These are phyloP conservation scores for Mortierella sp. DNA, from an alignment of 371 early-diverging fungal genomes.

Conservation along the genomic window DNA sequence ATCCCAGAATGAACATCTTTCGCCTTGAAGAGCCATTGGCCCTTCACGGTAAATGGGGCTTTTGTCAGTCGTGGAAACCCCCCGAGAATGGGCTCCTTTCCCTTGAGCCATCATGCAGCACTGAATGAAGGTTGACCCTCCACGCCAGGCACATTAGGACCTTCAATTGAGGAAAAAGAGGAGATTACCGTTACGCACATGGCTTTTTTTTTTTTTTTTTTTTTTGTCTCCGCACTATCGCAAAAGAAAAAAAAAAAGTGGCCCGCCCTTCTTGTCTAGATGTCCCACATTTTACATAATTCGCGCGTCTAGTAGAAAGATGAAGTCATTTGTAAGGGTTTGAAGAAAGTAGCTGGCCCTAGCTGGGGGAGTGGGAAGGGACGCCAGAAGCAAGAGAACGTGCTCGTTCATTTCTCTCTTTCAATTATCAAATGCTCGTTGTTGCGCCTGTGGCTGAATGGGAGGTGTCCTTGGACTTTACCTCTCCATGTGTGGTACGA, in stretches of 20 bases:
- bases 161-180: too few relatives aligned
- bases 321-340: not conserved
- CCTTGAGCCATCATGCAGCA: too few relatives aligned
- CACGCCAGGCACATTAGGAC: not conserved
- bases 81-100: not conserved
- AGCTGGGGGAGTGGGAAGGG: not conserved
- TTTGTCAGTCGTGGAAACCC: not conserved
- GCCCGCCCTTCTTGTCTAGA: not conserved
- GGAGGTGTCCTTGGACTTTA: not conserved
- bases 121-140: too few relatives aligned
- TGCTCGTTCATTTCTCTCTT: not conserved
- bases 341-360: not conserved
- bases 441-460: not conserved
- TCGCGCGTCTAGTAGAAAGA: not conserved
- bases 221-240: not conserved
- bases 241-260: not conserved
- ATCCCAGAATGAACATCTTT: not conserved
- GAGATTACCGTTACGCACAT: conserved; percentile 1
- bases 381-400: not conserved
- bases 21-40: not conserved
- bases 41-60: not conserved
- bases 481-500: too few relatives aligned
- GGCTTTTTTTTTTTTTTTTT: not conserved
- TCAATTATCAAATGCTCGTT: too few relatives aligned
- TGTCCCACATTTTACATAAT: not conserved